Evolutionary conservation across 306 rosid genomes (phyloP).

Genomic region (Aeschynomene evenia): DNA sequence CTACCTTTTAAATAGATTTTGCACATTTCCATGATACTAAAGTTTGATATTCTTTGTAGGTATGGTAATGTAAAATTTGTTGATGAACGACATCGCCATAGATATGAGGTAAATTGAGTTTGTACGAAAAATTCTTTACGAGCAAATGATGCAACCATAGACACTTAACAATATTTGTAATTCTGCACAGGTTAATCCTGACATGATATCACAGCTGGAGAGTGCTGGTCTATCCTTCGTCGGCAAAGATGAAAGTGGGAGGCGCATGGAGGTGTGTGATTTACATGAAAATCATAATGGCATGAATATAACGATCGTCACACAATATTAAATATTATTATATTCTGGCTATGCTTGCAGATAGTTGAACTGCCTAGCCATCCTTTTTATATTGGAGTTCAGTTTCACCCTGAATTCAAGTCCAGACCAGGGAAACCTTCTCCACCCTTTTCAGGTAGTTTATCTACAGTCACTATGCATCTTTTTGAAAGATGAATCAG

Average conservation of each 20-base stretch:
- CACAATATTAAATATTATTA: not conserved
- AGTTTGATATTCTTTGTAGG: slow-evolving; percentile 41
- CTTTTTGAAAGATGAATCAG: too few species aligned
- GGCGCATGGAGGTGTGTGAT: slow-evolving; percentile 74
- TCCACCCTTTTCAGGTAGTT: slow-evolving; percentile 68
- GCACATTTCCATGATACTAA: slow-evolving; percentile 13
- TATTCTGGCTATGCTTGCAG: slow-evolving; percentile 44
- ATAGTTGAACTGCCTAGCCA: slow-evolving; percentile 77
- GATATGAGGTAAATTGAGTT: slow-evolving; percentile 68
- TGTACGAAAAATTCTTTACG: not conserved
- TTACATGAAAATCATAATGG: not conserved
- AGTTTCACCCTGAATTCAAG: slow-evolving; percentile 88
- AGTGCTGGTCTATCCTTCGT: slow-evolving; percentile 77
- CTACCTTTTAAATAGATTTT: slow-evolving; percentile 1
- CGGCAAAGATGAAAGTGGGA: slow-evolving; percentile 77
- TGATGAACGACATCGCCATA: slow-evolving; percentile 90
- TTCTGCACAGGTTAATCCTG: slow-evolving; percentile 75
- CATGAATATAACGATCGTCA: not conserved
- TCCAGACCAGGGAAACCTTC: slow-evolving; percentile 92
- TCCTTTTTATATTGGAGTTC: slow-evolving; percentile 81
- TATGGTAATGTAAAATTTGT: slow-evolving; percentile 58
- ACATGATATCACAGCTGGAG: slow-evolving; percentile 74
- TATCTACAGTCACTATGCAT: not conserved
- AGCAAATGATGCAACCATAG: not conserved
- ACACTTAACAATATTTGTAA: slow-evolving; percentile 8